Percentiles rank a stretch among this genome's conserved stretches.
These are phyloP conservation scores for Geotrichum siamense DNA, from an alignment of 1,139 yeast genomes.

Conservation along the genomic window DNA sequence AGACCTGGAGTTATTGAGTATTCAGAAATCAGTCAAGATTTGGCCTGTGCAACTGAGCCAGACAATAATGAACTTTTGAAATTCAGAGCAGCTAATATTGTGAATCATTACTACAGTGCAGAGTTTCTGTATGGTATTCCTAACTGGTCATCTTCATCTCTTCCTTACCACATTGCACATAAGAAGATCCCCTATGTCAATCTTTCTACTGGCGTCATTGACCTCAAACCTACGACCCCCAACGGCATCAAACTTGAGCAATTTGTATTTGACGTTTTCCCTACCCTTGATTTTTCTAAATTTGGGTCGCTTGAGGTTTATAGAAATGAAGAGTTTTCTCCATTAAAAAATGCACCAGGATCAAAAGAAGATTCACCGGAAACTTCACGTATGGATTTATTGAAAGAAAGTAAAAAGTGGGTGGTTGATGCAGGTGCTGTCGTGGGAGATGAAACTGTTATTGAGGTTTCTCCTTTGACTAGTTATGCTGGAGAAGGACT, in stretches of 20 bases:
- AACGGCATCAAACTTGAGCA: slow-evolving; percentile 95
- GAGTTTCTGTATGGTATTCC: slow-evolving; percentile 57
- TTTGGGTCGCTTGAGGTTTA: slow-evolving; percentile 93
- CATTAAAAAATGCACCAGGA: slow-evolving; percentile 86
- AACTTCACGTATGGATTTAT: slow-evolving; percentile 62
- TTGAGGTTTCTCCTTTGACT: slow-evolving; percentile 72
- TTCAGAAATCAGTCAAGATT: slow-evolving; percentile 73
- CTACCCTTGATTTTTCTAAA: slow-evolving; percentile 50
- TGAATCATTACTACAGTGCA: slow-evolving; percentile 89
- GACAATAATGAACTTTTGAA: slow-evolving; percentile 43
- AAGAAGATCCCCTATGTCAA: slow-evolving; percentile 74
- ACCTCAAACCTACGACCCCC: slow-evolving; percentile 55
- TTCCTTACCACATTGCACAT: slow-evolving; percentile 90
- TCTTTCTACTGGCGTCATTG: slow-evolving; percentile 40
- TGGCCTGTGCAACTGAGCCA: slow-evolving; percentile 53
- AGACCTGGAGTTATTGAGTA: slow-evolving; percentile 92
- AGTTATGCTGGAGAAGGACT: slow-evolving; percentile 86
- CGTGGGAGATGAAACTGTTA: slow-evolving; percentile 42
- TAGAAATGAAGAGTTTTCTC: slow-evolving; percentile 80
- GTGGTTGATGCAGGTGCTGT: slow-evolving; percentile 59
- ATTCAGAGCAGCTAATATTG: slow-evolving; percentile 93
- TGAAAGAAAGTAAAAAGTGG: slow-evolving; percentile 75
- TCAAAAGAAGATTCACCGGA: slow-evolving; percentile 77
- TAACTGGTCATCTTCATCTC: slow-evolving; percentile 57
- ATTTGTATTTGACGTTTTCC: slow-evolving; percentile 94